These are phyloP conservation scores for Eustoma russellianum DNA, from an alignment of 257 asterid species.

Conservation along the genomic window DNA sequence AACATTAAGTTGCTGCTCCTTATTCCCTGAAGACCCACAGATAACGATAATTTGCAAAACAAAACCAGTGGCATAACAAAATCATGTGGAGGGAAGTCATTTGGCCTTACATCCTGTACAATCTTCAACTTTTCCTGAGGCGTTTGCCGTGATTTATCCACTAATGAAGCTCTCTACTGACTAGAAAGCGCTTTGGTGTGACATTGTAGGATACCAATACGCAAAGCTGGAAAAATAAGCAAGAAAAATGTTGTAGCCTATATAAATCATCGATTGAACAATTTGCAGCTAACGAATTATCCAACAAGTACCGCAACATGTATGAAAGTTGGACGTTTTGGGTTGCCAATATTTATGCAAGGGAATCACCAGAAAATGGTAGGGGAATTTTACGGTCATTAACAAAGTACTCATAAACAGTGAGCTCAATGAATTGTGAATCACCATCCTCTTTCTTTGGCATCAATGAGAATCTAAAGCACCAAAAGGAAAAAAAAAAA, in stretches of 20 bases:
- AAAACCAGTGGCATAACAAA: not conserved
- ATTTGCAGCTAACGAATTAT: not conserved
- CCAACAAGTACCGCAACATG: slow-evolving; percentile 44
- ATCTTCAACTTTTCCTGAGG: too few relatives aligned
- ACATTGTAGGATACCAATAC: slow-evolving; percentile 72
- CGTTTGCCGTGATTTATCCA: slow-evolving; percentile 85
- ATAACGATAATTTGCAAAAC: too few relatives aligned
- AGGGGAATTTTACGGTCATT: slow-evolving; percentile 22
- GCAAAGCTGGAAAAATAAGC: slow-evolving; percentile 40
- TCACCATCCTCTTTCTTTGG: slow-evolving; percentile 25
- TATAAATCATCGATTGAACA: not conserved
- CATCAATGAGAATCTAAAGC: slow-evolving; percentile 37
- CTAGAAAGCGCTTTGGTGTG: slow-evolving; percentile 70
- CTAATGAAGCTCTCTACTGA: slow-evolving; percentile 67
- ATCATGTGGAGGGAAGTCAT: slow-evolving; percentile 15
- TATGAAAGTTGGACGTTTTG: slow-evolving; percentile 47
- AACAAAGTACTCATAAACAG: slow-evolving; percentile 53
- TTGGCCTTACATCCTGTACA: slow-evolving; percentile 33
- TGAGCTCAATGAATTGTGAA: slow-evolving; percentile 23
- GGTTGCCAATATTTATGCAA: slow-evolving; percentile 58
- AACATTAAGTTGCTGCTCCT: slow-evolving; percentile 30
- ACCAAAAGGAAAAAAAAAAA: not conserved
- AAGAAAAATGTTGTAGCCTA: slow-evolving; percentile 1
- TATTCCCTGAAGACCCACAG: slow-evolving; percentile 32
- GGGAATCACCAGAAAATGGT: slow-evolving; percentile 33